Percentiles rank a stretch among this genome's conserved stretches.
Conservation (phyloP, 2,329 filamentous ascomycete species). For the Penicillium sp. region DNA sequence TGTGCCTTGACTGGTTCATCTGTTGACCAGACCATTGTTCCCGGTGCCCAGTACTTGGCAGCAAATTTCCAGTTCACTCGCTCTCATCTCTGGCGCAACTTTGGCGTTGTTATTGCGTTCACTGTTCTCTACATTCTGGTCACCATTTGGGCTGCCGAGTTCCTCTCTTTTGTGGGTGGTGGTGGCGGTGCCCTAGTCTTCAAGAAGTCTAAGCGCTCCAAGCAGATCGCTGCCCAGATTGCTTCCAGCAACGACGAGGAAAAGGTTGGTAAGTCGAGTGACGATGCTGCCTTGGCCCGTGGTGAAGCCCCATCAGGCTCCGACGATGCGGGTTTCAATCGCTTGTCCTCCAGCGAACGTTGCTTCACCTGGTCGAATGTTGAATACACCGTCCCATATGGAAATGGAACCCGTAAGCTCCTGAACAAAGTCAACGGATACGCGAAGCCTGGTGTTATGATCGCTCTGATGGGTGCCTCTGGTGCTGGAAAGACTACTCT, state of each 20-base stretch:
- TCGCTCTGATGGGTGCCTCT: slow-evolving; percentile 77
- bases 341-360: slow-evolving; percentile 57
- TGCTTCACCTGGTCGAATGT: slow-evolving; percentile 72
- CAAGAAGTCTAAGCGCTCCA: slow-evolving; percentile 65
- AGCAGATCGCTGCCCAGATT: slow-evolving; percentile 51
- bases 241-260: slow-evolving; percentile 57
- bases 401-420: slow-evolving; percentile 60
- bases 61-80: slow-evolving; percentile 58
- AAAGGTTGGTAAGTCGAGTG: slow-evolving; percentile 42
- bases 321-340: slow-evolving; percentile 36
- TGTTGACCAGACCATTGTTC: slow-evolving; percentile 51
- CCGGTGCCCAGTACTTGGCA: slow-evolving; percentile 56
- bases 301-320: slow-evolving; percentile 26
- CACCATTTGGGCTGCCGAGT: slow-evolving; percentile 69
- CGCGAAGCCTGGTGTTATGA: slow-evolving; percentile 75
- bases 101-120: slow-evolving; percentile 74
- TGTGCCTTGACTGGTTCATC: slow-evolving; percentile 61
- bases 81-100: slow-evolving; percentile 68
- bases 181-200: slow-evolving; percentile 71
- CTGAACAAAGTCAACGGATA: slow-evolving; percentile 72
- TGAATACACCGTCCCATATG: slow-evolving; percentile 70
- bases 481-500: slow-evolving; percentile 83
- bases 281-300: slow-evolving; percentile 30
- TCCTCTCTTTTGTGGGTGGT: slow-evolving; percentile 60
- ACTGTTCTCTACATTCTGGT: slow-evolving; percentile 70